phyloP scores from a whole-genome alignment of 768 basidiomycete species.

The Russula earlei region DNA sequence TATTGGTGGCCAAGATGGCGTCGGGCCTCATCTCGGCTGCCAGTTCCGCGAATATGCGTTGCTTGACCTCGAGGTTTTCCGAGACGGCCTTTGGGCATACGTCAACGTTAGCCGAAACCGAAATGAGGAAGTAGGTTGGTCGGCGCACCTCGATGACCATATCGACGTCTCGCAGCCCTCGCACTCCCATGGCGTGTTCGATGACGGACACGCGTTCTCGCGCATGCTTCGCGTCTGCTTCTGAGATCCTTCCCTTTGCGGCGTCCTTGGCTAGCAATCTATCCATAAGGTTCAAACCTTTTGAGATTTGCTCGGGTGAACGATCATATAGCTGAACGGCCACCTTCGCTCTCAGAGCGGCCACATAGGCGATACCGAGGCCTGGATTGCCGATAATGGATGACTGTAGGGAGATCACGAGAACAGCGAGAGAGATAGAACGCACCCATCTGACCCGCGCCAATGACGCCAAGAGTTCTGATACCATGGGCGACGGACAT shows the following conservation, averaged over 20 bases:
- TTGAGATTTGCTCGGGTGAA: constrained; percentile 61
- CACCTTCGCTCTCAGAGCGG: constrained; percentile 77
- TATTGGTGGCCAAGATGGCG: constrained; percentile 85
- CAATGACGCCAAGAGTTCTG: constrained; percentile 65
- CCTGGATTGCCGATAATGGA: constrained; percentile 32
- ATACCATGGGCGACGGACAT: constrained; percentile 67
- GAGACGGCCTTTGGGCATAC: constrained; percentile 61
- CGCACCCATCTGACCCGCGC: constrained; percentile 69
- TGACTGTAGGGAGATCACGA: not conserved
- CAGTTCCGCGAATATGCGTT: constrained; percentile 62
- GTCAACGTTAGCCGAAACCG: not conserved
- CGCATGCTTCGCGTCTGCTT: constrained; percentile 65
- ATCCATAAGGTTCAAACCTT: constrained; percentile 67
- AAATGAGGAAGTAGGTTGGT: not conserved
- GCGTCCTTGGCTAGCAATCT: constrained; percentile 85
- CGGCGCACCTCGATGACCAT: constrained; percentile 77
- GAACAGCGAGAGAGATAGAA: not conserved
- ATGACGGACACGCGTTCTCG: constrained; percentile 55
- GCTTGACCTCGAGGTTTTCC: constrained; percentile 73
- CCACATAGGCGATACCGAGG: constrained; percentile 83
- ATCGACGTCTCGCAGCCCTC: constrained; percentile 67
- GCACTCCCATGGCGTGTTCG: constrained; percentile 38
- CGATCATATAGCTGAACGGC: constrained; percentile 81
- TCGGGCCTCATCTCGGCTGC: constrained; percentile 56
- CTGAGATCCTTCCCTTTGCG: constrained; percentile 63